Conservation (phyloP, 495 filamentous ascomycete species). For the Oidiodendron maius region DNA sequence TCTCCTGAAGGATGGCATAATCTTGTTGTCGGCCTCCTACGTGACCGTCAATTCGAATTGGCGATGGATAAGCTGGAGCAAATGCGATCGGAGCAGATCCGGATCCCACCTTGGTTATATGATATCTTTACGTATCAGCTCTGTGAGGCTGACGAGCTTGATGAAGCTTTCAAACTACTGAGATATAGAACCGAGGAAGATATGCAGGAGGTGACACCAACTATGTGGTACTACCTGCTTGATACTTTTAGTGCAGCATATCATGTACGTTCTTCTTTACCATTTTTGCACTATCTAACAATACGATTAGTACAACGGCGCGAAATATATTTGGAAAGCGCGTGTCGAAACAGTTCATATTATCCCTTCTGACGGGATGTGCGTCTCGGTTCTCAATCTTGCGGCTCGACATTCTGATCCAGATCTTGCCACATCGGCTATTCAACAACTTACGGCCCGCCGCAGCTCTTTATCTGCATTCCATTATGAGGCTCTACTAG, state of each 20-base stretch:
- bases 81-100: constrained; percentile 51
- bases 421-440: constrained; percentile 59
- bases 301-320: constrained; percentile 44
- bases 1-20: constrained; percentile 58
- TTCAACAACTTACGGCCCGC: constrained; percentile 50
- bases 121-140: constrained; percentile 69
- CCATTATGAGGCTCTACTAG: constrained; percentile 74
- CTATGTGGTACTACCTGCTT: constrained; percentile 66
- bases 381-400: constrained; percentile 58
- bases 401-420: constrained; percentile 62
- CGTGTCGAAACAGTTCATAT: constrained; percentile 52
- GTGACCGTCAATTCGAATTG: constrained; percentile 76
- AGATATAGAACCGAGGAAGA: constrained; percentile 41
- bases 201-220: constrained; percentile 36
- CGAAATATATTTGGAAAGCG: constrained; percentile 56
- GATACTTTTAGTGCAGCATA: constrained; percentile 52
- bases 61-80: constrained; percentile 67
- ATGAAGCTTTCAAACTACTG: constrained; percentile 66
- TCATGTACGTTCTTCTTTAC: constrained; percentile 30
- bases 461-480: constrained; percentile 45
- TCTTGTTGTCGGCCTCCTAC: constrained; percentile 66
- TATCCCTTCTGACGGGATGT: constrained; percentile 58
- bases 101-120: constrained; percentile 63
- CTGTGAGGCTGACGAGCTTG: constrained; percentile 62
- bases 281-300: constrained; percentile 27